Percentiles rank a stretch among this genome's conserved stretches.
Evolutionary conservation across 129 eudicot genomes (phyloP).

Genomic region (Arctium minus): DNA sequence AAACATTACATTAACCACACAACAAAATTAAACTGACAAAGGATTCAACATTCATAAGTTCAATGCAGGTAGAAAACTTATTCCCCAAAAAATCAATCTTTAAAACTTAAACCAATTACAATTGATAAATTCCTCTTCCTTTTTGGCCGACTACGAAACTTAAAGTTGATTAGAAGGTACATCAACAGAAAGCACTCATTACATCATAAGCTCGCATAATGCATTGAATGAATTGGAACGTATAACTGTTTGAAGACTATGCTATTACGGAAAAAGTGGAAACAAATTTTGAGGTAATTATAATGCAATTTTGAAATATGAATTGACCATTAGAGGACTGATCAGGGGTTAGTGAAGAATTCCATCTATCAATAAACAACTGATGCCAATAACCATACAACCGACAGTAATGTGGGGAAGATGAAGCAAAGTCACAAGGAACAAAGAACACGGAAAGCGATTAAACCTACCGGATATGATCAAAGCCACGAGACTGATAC

Average conservation of each 20-base stretch:
- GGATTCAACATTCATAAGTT: background rate
- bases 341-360: background rate
- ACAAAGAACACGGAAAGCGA: background rate
- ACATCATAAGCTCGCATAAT: background rate
- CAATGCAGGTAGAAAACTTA: background rate
- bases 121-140: background rate
- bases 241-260: background rate
- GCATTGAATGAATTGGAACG: background rate
- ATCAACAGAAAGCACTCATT: conserved; percentile 4
- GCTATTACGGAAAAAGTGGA: background rate
- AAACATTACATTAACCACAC: too few relatives aligned
- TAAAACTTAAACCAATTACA: background rate
- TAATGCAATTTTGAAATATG: background rate
- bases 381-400: background rate
- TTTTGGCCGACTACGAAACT: background rate
- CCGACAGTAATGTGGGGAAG: background rate
- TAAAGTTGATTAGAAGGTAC: background rate
- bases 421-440: background rate
- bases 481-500: background rate
- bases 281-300: background rate
- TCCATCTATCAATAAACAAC: background rate
- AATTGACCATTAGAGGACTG: background rate
- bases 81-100: background rate
- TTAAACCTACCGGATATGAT: background rate
- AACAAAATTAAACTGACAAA: too few relatives aligned